A percentile compares a stretch with the other conserved stretches of the same genome.
Evolutionary conservation across 108 stramenopile species (phyloP).

Genomic region (Cylindrotheca fusiformis): DNA sequence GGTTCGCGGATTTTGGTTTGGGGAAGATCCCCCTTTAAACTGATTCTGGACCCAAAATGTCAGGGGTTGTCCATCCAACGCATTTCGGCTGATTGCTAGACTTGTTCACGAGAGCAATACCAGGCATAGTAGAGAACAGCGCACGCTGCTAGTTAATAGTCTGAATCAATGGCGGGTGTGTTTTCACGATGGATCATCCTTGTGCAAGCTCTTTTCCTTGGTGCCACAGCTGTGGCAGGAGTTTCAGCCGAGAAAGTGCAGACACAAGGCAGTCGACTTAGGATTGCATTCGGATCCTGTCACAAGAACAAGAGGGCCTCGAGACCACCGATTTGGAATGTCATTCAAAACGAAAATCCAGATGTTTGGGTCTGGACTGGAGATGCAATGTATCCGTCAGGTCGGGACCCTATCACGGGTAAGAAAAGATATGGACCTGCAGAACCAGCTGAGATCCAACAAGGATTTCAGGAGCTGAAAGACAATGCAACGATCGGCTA

Average conservation of each 20-base stretch:
- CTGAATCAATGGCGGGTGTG: too few species aligned
- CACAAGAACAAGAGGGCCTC: slow-evolving; percentile 53
- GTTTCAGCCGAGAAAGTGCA: neutral
- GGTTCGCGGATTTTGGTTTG: too few species aligned
- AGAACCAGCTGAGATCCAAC: slow-evolving; percentile 34
- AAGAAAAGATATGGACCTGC: slow-evolving; percentile 45
- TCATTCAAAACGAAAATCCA: slow-evolving; percentile 29
- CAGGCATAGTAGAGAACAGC: too few species aligned
- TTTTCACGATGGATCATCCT: too few species aligned
- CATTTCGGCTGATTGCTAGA: too few species aligned
- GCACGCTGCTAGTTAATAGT: too few species aligned
- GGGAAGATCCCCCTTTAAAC: too few species aligned
- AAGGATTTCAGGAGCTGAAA: slow-evolving; percentile 57
- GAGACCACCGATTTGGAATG: slow-evolving; percentile 56
- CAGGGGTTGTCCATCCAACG: too few species aligned
- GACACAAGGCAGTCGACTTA: neutral
- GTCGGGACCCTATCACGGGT: slow-evolving; percentile 27
- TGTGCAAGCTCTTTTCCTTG: too few species aligned
- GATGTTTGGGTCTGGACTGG: slow-evolving; percentile 82
- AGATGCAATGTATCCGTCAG: slow-evolving; percentile 75
- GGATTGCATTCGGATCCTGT: slow-evolving; percentile 78
- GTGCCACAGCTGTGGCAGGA: too few species aligned
- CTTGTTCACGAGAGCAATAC: too few species aligned
- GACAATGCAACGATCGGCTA: slow-evolving; percentile 69
- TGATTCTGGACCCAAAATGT: too few species aligned